Evolutionary conservation across 108 stramenopile species (phyloP).

Genomic region (Skeletonema potamos): DNA sequence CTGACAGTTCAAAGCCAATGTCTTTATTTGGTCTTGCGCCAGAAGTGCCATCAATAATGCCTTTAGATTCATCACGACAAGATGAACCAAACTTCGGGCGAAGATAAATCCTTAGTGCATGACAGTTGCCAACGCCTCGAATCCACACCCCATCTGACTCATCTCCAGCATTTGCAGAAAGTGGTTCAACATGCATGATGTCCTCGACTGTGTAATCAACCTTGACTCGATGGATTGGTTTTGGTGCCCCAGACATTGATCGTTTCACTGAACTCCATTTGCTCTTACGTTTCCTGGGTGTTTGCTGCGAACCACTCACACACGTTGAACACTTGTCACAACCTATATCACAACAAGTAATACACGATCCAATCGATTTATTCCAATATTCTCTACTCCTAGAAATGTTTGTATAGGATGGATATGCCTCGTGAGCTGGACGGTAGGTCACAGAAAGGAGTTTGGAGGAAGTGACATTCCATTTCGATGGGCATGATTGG

Average conservation of each 20-base stretch:
- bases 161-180: conserved; percentile 9
- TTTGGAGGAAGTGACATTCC: conserved; percentile 49
- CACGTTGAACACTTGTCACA: conserved; percentile 11
- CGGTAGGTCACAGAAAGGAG: conserved; percentile 67
- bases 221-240: conserved; percentile 46
- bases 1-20: conserved; percentile 25
- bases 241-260: conserved; percentile 14
- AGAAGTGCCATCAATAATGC: neutral
- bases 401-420: conserved; percentile 62
- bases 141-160: conserved; percentile 43
- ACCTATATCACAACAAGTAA: conserved; percentile 4
- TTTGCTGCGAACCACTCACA: neutral
- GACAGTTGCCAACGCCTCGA: conserved; percentile 72
- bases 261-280: conserved; percentile 23
- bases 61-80: neutral
- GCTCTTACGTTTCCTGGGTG: neutral
- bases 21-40: neutral
- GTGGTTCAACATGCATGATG: conserved; percentile 33
- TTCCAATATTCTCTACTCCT: conserved; percentile 29
- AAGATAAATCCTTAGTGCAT: conserved; percentile 66
- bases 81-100: conserved; percentile 46
- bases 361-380: conserved; percentile 26
- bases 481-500: conserved; percentile 28
- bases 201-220: conserved; percentile 44
- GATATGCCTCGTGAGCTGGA: conserved; percentile 73